phyloP scores from a whole-genome alignment of 1,284 basidiomycete species.

The Cryptococcus sp. region DNA sequence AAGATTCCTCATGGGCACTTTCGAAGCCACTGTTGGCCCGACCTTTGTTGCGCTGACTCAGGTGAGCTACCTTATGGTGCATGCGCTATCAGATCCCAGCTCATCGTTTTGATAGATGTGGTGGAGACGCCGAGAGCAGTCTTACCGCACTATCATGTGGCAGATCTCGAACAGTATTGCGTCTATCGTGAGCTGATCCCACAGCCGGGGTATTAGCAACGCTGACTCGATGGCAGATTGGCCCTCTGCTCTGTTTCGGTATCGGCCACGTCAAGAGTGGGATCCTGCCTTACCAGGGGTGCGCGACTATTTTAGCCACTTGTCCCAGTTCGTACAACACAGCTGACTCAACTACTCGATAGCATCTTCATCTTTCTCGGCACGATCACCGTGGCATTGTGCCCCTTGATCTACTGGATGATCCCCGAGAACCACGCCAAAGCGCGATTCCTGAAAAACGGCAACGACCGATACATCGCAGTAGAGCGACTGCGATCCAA shows the following conservation, averaged over 20 bases:
- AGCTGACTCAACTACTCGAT: no score
- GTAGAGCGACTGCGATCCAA: conserved; percentile 27
- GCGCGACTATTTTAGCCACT: no score
- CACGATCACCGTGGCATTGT: conserved; percentile 19
- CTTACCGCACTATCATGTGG: conserved; percentile 56
- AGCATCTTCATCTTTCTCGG: conserved; percentile 28
- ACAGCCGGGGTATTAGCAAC: background rate
- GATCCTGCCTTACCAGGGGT: conserved; percentile 22
- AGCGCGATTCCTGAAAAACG: conserved; percentile 22
- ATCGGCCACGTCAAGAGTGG: conserved; percentile 20
- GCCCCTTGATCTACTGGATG: conserved; percentile 20
- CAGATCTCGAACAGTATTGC: conserved; percentile 18
- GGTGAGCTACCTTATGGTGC: no score
- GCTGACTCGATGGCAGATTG: conserved; percentile 5
- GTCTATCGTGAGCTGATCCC: background rate
- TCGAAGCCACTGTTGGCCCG: conserved; percentile 20
- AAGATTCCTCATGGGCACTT: no score
- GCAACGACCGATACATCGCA: conserved; percentile 25
- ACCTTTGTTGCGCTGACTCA: conserved; percentile 26
- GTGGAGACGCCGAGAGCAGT: conserved; percentile 48
- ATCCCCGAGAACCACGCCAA: conserved; percentile 22
- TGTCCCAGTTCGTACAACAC: no score
- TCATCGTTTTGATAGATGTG: conserved; percentile 4
- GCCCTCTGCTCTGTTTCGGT: conserved; percentile 16
- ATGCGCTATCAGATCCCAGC: no score